Evolutionary conservation across 1,284 basidiomycete species (phyloP), one percentile per base, ranked within the genome.

Genomic region (Termitomyces sp.): DNA sequence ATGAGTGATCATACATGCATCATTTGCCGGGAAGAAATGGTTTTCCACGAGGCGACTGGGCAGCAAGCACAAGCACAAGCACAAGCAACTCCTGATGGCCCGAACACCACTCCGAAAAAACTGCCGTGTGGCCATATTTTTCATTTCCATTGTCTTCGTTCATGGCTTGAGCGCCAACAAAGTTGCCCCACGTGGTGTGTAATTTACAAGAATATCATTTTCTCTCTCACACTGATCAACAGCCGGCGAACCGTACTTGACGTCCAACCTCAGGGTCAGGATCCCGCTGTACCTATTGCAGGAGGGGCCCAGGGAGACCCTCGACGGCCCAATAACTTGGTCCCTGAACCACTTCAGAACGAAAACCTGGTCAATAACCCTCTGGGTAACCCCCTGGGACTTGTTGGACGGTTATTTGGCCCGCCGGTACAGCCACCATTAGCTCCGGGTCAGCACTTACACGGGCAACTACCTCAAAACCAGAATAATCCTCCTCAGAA

Each of bases 21-120:
- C 66, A 98, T 99, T 62, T 98, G 97, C 67, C 82, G 97, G n/a
- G 96, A 99, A 71, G 96, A 99, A 68, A 95, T 99, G 93, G 70
- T 82, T 36, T 68, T 78, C 17, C 72, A 72, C 48, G 69, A 63
- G 39, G 69, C 71, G 52, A 7, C n/a, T 13, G 68, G 70, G 28
- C 66, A 51, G 42, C 49, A 61, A 41, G 62, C 65, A 30, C 61
- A 63, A 45, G 64, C 61, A 24, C 71, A 70, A 49, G 60, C 62
- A 34, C 66, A 67, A 41, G 67, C 69, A 31, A 52, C 59, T 50
- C 31, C 53, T 33, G 88, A 88, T 55, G 92, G 90, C 1, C 92
- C 91, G 19, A 98, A 98, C 65, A 91, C 91, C 55, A 96, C 94
- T 6, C 96, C 96, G 3, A 99, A 98, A 75, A 96, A 94, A 68